Conservation (phyloP, 768 basidiomycete genomes). For the Mycena rosella region DNA sequence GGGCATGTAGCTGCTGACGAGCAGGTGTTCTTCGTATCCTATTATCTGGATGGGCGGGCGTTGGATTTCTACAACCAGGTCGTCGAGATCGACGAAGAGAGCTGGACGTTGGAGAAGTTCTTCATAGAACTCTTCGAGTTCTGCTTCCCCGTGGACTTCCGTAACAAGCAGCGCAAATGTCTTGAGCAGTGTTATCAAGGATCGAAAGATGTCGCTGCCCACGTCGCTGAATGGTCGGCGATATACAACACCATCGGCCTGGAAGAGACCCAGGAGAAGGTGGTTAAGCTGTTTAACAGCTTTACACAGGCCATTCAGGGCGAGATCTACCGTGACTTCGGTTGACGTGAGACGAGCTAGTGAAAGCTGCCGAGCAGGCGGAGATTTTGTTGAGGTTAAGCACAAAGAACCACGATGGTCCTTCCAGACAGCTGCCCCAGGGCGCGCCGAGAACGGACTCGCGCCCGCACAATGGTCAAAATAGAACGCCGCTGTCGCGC, state of each 20-base stretch:
- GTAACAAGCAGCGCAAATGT: neutral
- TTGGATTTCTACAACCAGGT: constrained; percentile 43
- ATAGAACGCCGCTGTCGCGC: neutral
- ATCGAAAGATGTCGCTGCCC: constrained; percentile 33
- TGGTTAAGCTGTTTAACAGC: constrained; percentile 40
- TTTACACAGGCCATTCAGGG: constrained; percentile 10
- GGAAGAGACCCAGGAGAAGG: constrained; percentile 31
- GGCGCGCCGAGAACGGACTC: neutral
- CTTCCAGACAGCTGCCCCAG: neutral
- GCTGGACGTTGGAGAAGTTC: constrained; percentile 44
- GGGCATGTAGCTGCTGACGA: constrained; percentile 27
- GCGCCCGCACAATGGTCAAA: neutral
- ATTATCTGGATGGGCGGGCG: constrained; percentile 46
- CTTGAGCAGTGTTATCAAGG: constrained; percentile 1
- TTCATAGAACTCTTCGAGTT: constrained; percentile 50
- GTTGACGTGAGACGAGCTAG: neutral
- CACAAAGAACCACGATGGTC: neutral
- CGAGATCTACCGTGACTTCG: neutral
- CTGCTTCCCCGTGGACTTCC: constrained; percentile 50
- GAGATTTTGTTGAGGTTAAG: neutral
- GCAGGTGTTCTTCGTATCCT: constrained; percentile 38
- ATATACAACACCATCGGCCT: constrained; percentile 38
- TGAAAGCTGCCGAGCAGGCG: neutral
- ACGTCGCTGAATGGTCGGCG: constrained; percentile 40
- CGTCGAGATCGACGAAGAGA: constrained; percentile 32